phyloP scores from a whole-genome alignment of 768 basidiomycete species.

The Kwoniella sp. region DNA sequence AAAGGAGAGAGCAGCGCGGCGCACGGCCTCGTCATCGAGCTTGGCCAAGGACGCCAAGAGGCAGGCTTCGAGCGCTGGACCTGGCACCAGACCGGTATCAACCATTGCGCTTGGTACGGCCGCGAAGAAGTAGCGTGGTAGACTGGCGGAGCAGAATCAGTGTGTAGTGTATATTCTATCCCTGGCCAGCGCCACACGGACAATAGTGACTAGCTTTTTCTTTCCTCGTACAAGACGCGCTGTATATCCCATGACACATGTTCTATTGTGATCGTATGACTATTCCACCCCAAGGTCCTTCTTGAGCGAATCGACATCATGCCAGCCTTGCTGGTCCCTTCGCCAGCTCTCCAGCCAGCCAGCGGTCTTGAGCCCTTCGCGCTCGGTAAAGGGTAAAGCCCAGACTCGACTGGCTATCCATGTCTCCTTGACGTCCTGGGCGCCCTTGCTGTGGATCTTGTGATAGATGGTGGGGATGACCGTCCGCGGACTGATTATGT shows the following conservation, averaged over 20 bases:
- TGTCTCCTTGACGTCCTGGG: conserved; percentile 42
- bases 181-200: no score
- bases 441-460: conserved; percentile 46
- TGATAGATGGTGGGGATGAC: conserved; percentile 62
- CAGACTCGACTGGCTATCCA: conserved; percentile 66
- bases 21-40: conserved; percentile 3
- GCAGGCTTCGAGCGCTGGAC: conserved; percentile 8
- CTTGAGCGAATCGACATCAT: conserved; percentile 9
- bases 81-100: conserved; percentile 1
- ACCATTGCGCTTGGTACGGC: no score
- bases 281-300: conserved; percentile 5
- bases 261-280: no score
- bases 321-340: conserved; percentile 6
- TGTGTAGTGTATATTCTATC: no score
- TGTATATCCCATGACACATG: no score
- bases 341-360: conserved; percentile 16
- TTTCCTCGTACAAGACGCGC: no score
- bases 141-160: no score
- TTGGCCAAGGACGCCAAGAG: conserved; percentile 16
- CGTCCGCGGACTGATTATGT: conserved; percentile 63
- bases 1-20: conserved; percentile 5
- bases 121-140: no score
- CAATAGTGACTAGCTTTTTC: no score
- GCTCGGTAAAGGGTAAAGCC: conserved; percentile 53
- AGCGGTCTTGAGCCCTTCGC: not conserved